phyloP scores from a whole-genome alignment of 2,329 filamentous ascomycete species.

The Coniochaeta ligniaria region DNA sequence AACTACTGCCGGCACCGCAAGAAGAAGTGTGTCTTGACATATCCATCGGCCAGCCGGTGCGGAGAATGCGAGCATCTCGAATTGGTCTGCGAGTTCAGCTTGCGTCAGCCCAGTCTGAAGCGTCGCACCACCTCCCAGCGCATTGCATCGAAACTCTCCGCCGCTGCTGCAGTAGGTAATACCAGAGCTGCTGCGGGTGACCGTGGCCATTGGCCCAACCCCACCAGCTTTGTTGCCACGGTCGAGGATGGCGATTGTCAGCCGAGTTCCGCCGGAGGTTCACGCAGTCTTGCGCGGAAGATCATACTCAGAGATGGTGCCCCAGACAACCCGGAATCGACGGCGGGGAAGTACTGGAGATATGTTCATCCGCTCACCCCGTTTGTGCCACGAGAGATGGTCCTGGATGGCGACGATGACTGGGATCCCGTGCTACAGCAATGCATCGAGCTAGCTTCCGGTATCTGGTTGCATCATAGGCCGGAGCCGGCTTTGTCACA shows the following conservation, averaged over 20 bases:
- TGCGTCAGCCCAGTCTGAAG: neutral
- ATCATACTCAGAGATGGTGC: neutral
- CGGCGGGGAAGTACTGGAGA: neutral
- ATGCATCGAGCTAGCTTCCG: neutral
- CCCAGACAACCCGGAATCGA: neutral
- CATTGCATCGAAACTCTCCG: neutral
- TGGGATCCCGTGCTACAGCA: neutral
- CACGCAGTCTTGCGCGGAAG: neutral
- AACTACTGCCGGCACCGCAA: neutral
- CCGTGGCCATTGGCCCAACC: neutral
- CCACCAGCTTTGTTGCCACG: neutral
- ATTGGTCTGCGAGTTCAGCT: neutral
- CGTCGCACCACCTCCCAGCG: neutral
- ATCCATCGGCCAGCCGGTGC: neutral
- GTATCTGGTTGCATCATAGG: neutral
- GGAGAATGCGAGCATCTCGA: neutral
- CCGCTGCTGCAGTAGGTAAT: neutral
- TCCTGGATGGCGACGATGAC: neutral
- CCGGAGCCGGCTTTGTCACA: neutral
- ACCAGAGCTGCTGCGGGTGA: neutral
- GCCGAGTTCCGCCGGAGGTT: neutral
- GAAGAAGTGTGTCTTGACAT: neutral
- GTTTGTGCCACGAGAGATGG: neutral
- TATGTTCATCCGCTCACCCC: neutral
- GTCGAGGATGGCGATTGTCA: neutral